Evolutionary conservation across 2,329 filamentous ascomycete genomes (phyloP), one percentile per base, ranked within the genome.

Genomic region (Celoporthe dispersa): DNA sequence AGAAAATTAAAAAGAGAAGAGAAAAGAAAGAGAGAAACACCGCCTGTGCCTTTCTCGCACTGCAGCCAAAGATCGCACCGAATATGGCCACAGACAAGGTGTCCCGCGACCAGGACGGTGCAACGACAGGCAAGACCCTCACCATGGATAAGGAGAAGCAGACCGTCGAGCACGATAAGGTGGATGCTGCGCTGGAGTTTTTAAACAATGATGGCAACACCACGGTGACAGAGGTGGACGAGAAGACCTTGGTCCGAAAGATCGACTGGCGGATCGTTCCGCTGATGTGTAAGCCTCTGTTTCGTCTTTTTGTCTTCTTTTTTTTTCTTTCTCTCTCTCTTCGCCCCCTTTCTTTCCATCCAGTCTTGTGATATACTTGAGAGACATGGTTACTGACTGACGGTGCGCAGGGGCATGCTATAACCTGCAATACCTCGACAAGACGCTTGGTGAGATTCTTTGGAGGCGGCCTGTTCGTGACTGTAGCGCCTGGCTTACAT

Each of bases 241-340:
- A 72, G 61, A 71, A 69, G 39, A 44, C 35, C 6, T 44, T 72
- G 31, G 69, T 78, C 14, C 75, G 75, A 28, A 79, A 77, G 68
- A 73, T 79, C 35, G 77, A 79, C 72, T 74, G 74, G 72, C 73
- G 72, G 12, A 75, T 79, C 39, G 72, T 79, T 33, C 77, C 77
- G 4, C 68, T 79, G 28, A 76, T 78, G 75, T 77, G 75, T 75
- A 62, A 31, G 75, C 74, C 35, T 60, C 37, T 16, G 19, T 14
- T 9, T 35, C 12, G 28, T 55, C 14, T 28, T 28, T 25, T 53
- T 14, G 14, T 53, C 51, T 14, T 53, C n/a, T 53, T 25, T 7
- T 51, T 51, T 12, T 51, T 51, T 25, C 8, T 51, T 12, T 28
- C 25, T 55, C n/a, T 8, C 44, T n/a, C n/a, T n/a, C n/a, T n/a